Conservation (phyloP, 2,329 filamentous ascomycete genomes). For the Penicillium sp. region DNA sequence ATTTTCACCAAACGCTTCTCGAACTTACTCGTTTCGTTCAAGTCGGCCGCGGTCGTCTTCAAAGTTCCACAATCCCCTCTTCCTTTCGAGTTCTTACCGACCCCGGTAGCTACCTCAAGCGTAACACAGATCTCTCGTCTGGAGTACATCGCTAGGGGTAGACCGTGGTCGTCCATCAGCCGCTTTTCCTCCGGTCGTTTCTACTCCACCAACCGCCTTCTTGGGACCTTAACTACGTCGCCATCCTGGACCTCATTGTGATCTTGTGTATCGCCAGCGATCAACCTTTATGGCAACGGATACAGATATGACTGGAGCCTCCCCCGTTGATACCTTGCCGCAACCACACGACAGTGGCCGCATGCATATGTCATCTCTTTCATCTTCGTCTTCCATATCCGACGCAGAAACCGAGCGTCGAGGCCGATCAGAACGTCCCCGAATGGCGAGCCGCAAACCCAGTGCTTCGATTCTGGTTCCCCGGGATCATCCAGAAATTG, state of each 20-base stretch:
- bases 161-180: conserved; percentile 27
- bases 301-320: conserved; percentile 37
- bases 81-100: conserved; percentile 12
- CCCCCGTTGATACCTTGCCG: conserved; percentile 39
- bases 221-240: conserved; percentile 8
- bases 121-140: conserved; percentile 38
- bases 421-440: conserved; percentile 56
- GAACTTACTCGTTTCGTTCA: conserved; percentile 6
- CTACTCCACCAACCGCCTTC: not conserved
- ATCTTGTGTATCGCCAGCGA: conserved; percentile 19
- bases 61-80: conserved; percentile 1
- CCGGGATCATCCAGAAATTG: conserved; percentile 68
- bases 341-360: conserved; percentile 39
- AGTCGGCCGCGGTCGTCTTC: conserved; percentile 13
- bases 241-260: conserved; percentile 24
- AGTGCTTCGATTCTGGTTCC: conserved; percentile 80
- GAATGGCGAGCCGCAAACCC: conserved; percentile 68
- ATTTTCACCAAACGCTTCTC: conserved; percentile 3
- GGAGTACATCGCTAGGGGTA: conserved; percentile 40
- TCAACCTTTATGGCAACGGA: conserved; percentile 34
- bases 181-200: conserved; percentile 1
- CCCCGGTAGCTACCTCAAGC: conserved; percentile 38
- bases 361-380: conserved; percentile 41
- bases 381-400: conserved; percentile 48
- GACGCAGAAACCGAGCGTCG: conserved; percentile 46